These are phyloP conservation scores for Sphagnum tenellum DNA, from an alignment of 225 moss, liverwort and hornwort species.

Conservation along the genomic window DNA sequence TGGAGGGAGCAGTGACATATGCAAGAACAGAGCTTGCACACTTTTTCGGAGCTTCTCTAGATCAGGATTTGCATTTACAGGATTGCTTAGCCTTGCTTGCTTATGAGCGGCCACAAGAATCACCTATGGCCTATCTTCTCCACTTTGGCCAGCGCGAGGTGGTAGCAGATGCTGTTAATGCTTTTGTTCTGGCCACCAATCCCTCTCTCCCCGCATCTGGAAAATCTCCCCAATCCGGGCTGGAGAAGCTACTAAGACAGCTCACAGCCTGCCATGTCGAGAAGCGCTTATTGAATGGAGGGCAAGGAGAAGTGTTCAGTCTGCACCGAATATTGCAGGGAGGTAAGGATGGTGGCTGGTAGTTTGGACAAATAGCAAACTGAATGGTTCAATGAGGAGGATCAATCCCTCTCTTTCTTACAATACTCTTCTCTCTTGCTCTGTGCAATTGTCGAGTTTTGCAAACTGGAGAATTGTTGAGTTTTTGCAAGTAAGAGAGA, in stretches of 20 bases:
- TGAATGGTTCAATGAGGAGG: background rate
- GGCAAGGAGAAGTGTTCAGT: constrained; percentile 91
- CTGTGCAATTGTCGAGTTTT: constrained; percentile 3
- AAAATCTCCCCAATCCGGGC: constrained; percentile 66
- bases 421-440: constrained; percentile 9
- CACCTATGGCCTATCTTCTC: constrained; percentile 75
- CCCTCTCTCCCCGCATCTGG: constrained; percentile 32
- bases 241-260: constrained; percentile 82
- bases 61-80: constrained; percentile 74
- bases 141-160: constrained; percentile 83
- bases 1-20: constrained; percentile 72
- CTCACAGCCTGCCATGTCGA: constrained; percentile 83
- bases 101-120: constrained; percentile 84
- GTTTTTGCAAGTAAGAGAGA: constrained; percentile 11
- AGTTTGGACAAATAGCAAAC: constrained; percentile 5
- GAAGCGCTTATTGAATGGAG: constrained; percentile 69
- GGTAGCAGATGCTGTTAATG: constrained; percentile 90
- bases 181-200: constrained; percentile 78
- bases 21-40: constrained; percentile 70
- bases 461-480: no score
- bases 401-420: constrained; percentile 4
- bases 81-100: constrained; percentile 86
- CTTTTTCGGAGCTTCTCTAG: constrained; percentile 58
- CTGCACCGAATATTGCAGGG: constrained; percentile 84
- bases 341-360: constrained; percentile 93